Conservation (phyloP, 768 basidiomycete genomes). For the Boletus pseudopeckii region DNA sequence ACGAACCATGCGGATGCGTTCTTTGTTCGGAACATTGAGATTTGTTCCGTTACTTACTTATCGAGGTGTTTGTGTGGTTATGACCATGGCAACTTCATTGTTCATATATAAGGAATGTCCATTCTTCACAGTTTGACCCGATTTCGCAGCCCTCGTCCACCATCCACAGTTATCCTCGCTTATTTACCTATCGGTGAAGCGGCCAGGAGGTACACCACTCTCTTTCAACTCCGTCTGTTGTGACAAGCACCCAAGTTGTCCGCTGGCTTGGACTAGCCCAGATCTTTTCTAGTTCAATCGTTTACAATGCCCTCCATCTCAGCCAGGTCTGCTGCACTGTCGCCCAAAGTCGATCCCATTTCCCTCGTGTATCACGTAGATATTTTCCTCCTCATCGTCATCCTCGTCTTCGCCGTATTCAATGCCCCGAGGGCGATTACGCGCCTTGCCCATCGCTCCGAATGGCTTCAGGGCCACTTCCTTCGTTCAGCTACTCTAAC, state of each 20-base stretch:
- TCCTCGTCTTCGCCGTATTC: conserved; percentile 39
- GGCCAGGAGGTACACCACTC: not conserved
- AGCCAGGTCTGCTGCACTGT: not conserved
- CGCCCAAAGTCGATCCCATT: not conserved
- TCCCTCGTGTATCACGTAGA: conserved; percentile 38
- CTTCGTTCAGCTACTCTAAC: conserved; percentile 27
- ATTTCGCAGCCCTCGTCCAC: not conserved
- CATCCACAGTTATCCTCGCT: not conserved
- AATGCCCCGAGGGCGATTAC: conserved; percentile 48
- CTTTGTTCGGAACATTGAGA: no score
- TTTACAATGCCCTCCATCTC: conserved; percentile 11
- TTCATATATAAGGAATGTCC: not conserved
- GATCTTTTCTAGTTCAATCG: conserved; percentile 9
- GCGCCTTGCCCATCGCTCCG: conserved; percentile 46
- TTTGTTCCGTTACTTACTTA: no score
- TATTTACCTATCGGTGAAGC: not conserved
- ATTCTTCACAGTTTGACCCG: not conserved
- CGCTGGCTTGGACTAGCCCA: conserved; percentile 1
- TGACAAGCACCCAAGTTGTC: not conserved
- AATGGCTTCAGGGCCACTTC: conserved; percentile 52
- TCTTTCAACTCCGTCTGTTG: not conserved
- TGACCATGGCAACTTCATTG: conserved; percentile 5
- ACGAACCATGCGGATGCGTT: no score
- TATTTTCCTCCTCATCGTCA: conserved; percentile 43
- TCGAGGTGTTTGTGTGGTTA: not conserved